Evolutionary conservation across 495 filamentous ascomycete species (phyloP), one percentile per base, ranked within the genome.

Genomic region (Neurospora terricola): DNA sequence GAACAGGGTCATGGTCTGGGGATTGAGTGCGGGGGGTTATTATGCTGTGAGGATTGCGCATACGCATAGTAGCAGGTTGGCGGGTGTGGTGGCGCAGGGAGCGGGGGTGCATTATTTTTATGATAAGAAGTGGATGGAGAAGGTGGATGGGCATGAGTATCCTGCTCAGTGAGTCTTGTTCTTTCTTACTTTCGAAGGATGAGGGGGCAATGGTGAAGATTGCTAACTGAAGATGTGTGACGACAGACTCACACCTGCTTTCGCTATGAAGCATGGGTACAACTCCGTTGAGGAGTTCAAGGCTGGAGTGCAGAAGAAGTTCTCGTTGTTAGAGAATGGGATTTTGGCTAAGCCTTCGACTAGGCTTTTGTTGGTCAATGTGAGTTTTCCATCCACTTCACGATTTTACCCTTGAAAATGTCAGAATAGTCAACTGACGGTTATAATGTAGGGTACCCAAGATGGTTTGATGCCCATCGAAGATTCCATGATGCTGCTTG

Each of bases 401-500:
- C 21, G 4, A 12, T 38, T 38, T 38, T 38, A 38, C 3, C 10
- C 71, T 48, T 40, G 39, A 40, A 7, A 14, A 6, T 40, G 14
- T 40, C 39, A 40, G 34, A 34, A 34, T 5, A 2, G 38, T 45
- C 36, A 18, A 48, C 40, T 27, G 12, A 70, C 72, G 66, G 77
- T 79, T 43, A 80, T 74, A 36, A 43, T 42, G n/a, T 38, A 91
- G 87, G 91, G 91, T 14, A 88, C 87, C 10, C 83, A 87, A 40
- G 91, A 93, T 73, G 91, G 90, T 9, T 84, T 94, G 68, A 91
- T 92, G 81, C 92, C 92, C 0, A 91, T 94, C 72, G 91, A 94
- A 75, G 92, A 94, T 78, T 93, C 86, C 73, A 88, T 88, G 78
- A 81, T 89, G 75, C 82, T 88, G 18, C 86, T 92, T 72, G 89